Evolutionary conservation across 2,329 filamentous ascomycete genomes (phyloP).

Genomic region (Bisporella sp.): DNA sequence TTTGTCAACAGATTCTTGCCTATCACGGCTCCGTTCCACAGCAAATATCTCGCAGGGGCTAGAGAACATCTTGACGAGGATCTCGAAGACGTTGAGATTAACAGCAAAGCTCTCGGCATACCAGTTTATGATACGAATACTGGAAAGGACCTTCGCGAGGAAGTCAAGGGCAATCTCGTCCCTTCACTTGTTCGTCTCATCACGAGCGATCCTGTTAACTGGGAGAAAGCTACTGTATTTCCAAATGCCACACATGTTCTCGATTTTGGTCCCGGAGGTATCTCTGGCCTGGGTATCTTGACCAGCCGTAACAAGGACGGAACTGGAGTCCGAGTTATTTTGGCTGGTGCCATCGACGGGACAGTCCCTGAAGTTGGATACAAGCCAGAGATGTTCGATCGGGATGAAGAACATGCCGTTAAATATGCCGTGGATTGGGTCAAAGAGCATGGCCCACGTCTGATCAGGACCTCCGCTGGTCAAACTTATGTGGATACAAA

Average conservation of each 20-base stretch:
- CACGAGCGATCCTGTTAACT: conserved; percentile 87
- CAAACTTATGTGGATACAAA: conserved; percentile 94
- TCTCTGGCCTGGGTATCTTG: conserved; percentile 89
- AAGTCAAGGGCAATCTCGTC: conserved; percentile 71
- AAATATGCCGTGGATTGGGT: conserved; percentile 97
- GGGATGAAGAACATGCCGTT: conserved; percentile 89
- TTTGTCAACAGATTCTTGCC: conserved; percentile 96
- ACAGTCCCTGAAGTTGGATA: conserved; percentile 89
- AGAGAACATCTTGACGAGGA: conserved; percentile 80
- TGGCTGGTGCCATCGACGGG: conserved; percentile 88
- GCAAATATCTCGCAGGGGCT: conserved; percentile 80
- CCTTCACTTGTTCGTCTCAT: conserved; percentile 86
- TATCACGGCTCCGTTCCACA: conserved; percentile 97
- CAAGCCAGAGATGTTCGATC: conserved; percentile 95
- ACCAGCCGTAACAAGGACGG: conserved; percentile 99
- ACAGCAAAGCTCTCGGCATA: conserved; percentile 67
- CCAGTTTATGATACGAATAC: conserved; percentile 87
- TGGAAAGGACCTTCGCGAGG: conserved; percentile 71
- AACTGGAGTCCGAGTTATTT: conserved; percentile 91
- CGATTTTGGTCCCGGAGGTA: conserved; percentile 94
- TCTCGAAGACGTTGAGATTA: conserved; percentile 73
- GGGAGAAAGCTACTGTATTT: conserved; percentile 93
- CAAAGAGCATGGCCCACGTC: conserved; percentile 87
- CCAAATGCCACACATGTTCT: conserved; percentile 86
- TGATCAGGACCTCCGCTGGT: conserved; percentile 83